A percentile compares a stretch with the other conserved stretches of the same genome.
These are phyloP conservation scores for Cymbopogon citratus DNA, from an alignment of 176 grass and related monocot genomes.

Conservation along the genomic window DNA sequence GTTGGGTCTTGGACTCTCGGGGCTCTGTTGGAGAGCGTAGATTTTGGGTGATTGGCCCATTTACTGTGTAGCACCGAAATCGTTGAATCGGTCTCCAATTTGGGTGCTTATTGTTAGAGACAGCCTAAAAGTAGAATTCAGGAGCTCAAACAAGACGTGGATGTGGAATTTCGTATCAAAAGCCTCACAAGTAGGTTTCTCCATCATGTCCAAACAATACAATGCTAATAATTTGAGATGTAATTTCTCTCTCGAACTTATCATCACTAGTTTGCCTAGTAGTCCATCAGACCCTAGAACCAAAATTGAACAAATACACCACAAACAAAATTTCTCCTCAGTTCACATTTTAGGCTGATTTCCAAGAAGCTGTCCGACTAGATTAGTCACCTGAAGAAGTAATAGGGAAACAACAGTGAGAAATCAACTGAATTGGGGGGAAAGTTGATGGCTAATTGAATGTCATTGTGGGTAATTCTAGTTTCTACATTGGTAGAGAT, in stretches of 20 bases:
- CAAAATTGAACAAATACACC: background rate
- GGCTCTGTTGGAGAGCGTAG: too few species aligned
- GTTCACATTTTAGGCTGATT: conserved; percentile 58
- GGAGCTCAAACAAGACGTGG: background rate
- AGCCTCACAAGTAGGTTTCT: background rate
- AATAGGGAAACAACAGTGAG: conserved; percentile 16
- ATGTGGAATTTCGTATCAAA: background rate
- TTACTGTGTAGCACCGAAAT: too few species aligned
- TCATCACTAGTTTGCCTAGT: background rate
- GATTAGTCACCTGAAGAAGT: conserved; percentile 51
- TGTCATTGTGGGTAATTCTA: background rate
- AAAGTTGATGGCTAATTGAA: background rate
- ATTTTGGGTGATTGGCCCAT: too few species aligned
- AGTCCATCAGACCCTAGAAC: background rate
- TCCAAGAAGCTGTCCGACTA: conserved; percentile 63
- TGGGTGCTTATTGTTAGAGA: too few species aligned
- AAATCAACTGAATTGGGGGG: background rate
- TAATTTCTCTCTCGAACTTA: background rate
- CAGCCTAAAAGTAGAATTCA: background rate
- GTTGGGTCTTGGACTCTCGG: too few species aligned
- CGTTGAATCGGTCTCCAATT: too few species aligned
- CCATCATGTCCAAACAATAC: background rate
- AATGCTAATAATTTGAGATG: background rate
- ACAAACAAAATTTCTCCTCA: background rate
- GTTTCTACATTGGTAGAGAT: background rate